Evolutionary conservation across 768 basidiomycete species (phyloP).

Genomic region (Pleurotus eryngii): DNA sequence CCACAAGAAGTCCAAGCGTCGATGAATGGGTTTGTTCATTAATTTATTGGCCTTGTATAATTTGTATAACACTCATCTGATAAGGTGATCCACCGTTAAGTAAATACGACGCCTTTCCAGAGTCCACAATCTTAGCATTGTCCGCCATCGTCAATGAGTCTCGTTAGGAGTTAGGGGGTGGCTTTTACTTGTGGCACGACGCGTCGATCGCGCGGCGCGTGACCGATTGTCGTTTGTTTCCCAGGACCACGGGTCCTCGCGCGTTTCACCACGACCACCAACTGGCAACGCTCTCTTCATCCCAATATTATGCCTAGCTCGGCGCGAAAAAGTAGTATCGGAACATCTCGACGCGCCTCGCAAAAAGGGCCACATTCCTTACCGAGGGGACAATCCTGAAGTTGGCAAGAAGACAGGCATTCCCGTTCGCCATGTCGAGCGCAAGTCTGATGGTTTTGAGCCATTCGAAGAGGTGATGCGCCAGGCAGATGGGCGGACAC

Average conservation of each 20-base stretch:
- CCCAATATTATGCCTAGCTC: slow-evolving; percentile 36
- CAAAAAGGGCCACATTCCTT: slow-evolving; percentile 71
- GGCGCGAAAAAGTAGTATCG: slow-evolving; percentile 44
- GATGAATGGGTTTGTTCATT: too few species aligned
- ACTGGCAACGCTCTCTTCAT: not conserved
- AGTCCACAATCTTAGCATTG: too few species aligned
- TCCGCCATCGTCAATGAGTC: too few species aligned
- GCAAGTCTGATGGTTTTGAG: slow-evolving; percentile 79
- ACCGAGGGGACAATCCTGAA: slow-evolving; percentile 71
- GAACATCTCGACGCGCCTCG: slow-evolving; percentile 44
- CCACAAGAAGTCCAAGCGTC: slow-evolving; percentile 38
- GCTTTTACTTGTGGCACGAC: slow-evolving; percentile 11
- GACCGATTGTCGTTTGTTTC: slow-evolving; percentile 6
- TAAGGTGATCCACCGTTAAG: too few species aligned
- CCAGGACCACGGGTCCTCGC: not conserved
- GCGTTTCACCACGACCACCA: not conserved
- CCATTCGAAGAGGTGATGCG: slow-evolving; percentile 73
- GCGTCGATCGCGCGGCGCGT: slow-evolving; percentile 15
- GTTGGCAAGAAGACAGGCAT: slow-evolving; percentile 83
- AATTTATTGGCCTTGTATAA: too few species aligned
- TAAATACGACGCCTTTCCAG: too few species aligned
- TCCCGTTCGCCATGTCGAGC: slow-evolving; percentile 62
- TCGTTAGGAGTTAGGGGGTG: too few species aligned
- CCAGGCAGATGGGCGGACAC: slow-evolving; percentile 66
- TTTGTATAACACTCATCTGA: too few species aligned